phyloP scores from a whole-genome alignment of 2,329 filamentous ascomycete species.

The Venturia pyrina region DNA sequence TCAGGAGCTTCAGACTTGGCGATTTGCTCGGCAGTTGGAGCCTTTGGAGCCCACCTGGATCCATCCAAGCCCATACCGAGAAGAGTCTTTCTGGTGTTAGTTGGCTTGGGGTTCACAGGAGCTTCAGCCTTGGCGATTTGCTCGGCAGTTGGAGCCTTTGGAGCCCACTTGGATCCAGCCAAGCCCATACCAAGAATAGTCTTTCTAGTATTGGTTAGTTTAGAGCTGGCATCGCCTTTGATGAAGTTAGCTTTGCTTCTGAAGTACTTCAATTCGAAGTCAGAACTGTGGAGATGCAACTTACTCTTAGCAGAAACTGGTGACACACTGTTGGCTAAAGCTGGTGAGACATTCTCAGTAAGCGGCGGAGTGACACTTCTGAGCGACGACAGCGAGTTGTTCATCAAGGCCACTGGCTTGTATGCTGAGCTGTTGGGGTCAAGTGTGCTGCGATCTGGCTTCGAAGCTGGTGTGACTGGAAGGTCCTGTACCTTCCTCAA shows the following conservation, averaged over 20 bases:
- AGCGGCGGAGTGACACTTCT: background rate
- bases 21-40: background rate
- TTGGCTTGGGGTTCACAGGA: background rate
- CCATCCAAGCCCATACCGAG: background rate
- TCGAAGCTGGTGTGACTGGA: background rate
- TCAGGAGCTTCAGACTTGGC: background rate
- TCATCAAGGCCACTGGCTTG: background rate
- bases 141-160: background rate
- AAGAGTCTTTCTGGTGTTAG: background rate
- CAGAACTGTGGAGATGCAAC: background rate
- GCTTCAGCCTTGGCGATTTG: background rate
- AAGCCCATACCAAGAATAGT: background rate
- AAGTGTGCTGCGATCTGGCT: background rate
- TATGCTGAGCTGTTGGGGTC: background rate
- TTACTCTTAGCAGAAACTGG: background rate
- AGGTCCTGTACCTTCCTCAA: background rate
- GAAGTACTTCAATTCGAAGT: no score
- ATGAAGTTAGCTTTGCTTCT: background rate
- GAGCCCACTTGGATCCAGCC: background rate
- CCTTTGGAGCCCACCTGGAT: background rate
- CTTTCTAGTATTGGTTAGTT: background rate
- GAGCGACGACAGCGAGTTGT: background rate
- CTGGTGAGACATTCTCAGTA: background rate
- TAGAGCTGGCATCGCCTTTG: background rate
- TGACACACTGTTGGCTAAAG: background rate